Conservation (phyloP, 805 yeast genomes). For the Nakazawaea siamensis region DNA sequence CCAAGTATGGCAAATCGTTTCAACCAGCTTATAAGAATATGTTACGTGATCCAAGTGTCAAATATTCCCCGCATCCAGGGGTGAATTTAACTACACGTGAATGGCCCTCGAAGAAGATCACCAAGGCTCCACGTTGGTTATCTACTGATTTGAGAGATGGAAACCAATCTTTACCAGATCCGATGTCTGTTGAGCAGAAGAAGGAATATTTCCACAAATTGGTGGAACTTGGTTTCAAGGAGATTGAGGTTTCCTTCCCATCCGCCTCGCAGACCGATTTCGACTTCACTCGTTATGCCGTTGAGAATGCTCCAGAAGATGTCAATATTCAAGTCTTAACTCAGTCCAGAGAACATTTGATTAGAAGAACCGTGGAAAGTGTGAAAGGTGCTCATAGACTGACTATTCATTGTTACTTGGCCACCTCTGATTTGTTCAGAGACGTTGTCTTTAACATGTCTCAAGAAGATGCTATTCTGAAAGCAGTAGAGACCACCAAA, state of each 20-base stretch:
- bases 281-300: conserved; percentile 75
- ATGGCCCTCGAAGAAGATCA: conserved; percentile 63
- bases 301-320: conserved; percentile 70
- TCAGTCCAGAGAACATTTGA: conserved; percentile 69
- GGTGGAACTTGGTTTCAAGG: conserved; percentile 68
- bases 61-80: conserved; percentile 50
- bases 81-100: conserved; percentile 52
- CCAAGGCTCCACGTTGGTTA: conserved; percentile 74
- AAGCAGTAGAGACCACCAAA: conserved; percentile 65
- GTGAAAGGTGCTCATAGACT: conserved; percentile 68
- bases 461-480: conserved; percentile 54
- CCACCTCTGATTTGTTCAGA: conserved; percentile 69
- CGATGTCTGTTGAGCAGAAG: conserved; percentile 70
- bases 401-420: conserved; percentile 64
- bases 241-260: conserved; percentile 75
- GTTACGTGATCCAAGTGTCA: conserved; percentile 63
- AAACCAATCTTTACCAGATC: conserved; percentile 76
- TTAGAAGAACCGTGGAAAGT: conserved; percentile 67
- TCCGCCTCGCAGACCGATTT: conserved; percentile 79
- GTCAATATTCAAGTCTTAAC: conserved; percentile 67
- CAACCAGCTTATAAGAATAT: conserved; percentile 23
- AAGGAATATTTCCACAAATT: conserved; percentile 68
- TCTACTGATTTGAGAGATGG: conserved; percentile 79
- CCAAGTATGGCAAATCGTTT: conserved; percentile 8
- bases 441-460: conserved; percentile 72